Conservation (phyloP, 371 early-diverging fungal species). For the Gilbertella persicaria region DNA sequence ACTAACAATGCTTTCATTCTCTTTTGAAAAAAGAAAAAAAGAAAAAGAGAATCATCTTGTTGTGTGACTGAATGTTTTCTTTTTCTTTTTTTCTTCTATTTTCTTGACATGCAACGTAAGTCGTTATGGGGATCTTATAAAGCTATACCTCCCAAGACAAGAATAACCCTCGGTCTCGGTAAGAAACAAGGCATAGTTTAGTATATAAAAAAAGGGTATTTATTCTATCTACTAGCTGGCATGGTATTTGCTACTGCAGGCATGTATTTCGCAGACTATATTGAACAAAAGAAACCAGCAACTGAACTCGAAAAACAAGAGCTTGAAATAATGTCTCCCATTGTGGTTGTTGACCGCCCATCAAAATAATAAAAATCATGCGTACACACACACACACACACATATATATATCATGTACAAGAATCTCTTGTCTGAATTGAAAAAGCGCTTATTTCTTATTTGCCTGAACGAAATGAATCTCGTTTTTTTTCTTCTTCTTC, state of each 20-base stretch:
- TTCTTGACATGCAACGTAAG: slow-evolving; percentile 46
- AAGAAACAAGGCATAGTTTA: neutral
- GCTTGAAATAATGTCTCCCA: slow-evolving; percentile 40
- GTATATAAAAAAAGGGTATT: too few relatives aligned
- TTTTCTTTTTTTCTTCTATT: slow-evolving; percentile 3
- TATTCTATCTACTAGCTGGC: slow-evolving; percentile 41
- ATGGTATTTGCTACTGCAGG: slow-evolving; percentile 52
- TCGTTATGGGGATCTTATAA: slow-evolving; percentile 54
- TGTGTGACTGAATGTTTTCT: neutral
- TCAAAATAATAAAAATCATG: too few relatives aligned
- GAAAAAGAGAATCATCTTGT: neutral
- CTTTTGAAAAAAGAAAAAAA: too few relatives aligned
- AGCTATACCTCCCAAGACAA: slow-evolving; percentile 39
- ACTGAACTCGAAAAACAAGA: slow-evolving; percentile 34
- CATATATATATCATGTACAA: too few relatives aligned
- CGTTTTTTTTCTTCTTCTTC: neutral
- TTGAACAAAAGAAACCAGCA: slow-evolving; percentile 44
- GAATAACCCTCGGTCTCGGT: slow-evolving; percentile 46
- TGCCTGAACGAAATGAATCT: too few relatives aligned
- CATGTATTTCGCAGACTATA: slow-evolving; percentile 41
- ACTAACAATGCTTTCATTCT: too few relatives aligned
- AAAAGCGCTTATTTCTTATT: too few relatives aligned
- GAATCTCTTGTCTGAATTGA: too few relatives aligned
- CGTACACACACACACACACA: too few relatives aligned
- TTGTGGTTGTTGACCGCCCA: slow-evolving; percentile 40